Evolutionary conservation across 2,329 filamentous ascomycete species (phyloP), one percentile per base, ranked within the genome.

Genomic region (Cercospora zeae-maydis): DNA sequence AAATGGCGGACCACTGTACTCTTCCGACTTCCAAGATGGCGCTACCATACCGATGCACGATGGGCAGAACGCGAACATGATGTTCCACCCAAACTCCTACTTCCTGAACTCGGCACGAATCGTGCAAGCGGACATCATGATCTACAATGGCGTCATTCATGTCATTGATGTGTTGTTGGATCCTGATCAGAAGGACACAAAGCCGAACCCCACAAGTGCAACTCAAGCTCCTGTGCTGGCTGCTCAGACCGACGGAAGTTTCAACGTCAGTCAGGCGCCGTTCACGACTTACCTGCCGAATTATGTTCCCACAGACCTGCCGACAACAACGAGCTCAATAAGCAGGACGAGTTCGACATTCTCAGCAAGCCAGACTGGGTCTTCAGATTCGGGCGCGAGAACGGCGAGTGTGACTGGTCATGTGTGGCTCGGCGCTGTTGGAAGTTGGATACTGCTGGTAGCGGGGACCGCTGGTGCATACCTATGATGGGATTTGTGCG

Each of bases 91-190:
- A 54, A 79, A 77, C 33, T 71, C 70, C 2, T 71, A 79, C 19
- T 83, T 77, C 65, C 78, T 82, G 60, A 84, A 85, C 76, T 77
- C 79, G n/a, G 84, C 84, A 2, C 77, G 78, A 64, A 77, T 87
- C 33, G 74, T 82, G 1, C 73, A 76, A 1, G 74, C 79, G 1
- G 79, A 86, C 69, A 74, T 84, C 2, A 73, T 87, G 4, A 73
- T 82, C 10, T 77, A 77, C 33, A 86, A 86, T 65, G 84, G 85
- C 27, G 84, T 87, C 1, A 73, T 85, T 2, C 84, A 86, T 67
- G 77, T 86, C 13, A 78, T 86, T 37, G 74, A 73, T 60, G 79
- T 77, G 9, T 80, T 83, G 7, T 74, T 84, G 31, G 83, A 80
- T 69, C 81, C 80, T 1, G 71, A 79, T 37, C 75, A 71, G 3